A percentile compares a stretch with the other conserved stretches of the same genome.
Conservation (phyloP, 2,329 filamentous ascomycete species). For the Pseudogymnoascus sp. region DNA sequence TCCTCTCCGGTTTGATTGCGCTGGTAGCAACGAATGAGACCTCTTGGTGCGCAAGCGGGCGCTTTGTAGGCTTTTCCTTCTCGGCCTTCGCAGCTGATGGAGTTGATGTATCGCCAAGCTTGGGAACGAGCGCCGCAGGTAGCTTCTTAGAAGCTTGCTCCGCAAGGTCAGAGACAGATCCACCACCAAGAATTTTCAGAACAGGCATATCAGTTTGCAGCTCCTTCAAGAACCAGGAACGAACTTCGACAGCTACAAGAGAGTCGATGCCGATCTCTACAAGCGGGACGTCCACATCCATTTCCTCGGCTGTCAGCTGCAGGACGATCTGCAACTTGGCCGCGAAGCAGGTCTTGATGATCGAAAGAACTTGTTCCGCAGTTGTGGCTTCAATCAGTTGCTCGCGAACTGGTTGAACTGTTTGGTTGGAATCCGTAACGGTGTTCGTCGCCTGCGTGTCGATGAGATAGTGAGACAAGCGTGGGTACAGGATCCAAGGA, state of each 20-base stretch:
- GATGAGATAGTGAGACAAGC: constrained; percentile 18
- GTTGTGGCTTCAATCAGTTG: neutral
- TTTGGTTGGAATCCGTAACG: constrained; percentile 7
- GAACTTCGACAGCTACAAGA: constrained; percentile 17
- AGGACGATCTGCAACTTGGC: neutral
- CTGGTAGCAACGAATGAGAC: constrained; percentile 10
- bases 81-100: neutral
- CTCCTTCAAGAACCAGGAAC: constrained; percentile 15
- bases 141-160: constrained; percentile 13
- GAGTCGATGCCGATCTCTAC: constrained; percentile 17
- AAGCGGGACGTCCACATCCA: neutral
- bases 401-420: neutral
- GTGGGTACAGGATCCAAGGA: constrained; percentile 22
- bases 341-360: neutral
- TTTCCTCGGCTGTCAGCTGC: neutral
- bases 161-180: constrained; percentile 11
- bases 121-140: constrained; percentile 6
- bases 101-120: neutral
- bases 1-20: neutral
- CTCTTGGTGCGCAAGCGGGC: neutral
- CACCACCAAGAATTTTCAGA: constrained; percentile 18
- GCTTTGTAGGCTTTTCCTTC: neutral
- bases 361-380: neutral
- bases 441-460: constrained; percentile 12
- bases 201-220: constrained; percentile 16